Conservation (phyloP, 371 early-diverging fungal species). For the Blakeslea trispora region DNA sequence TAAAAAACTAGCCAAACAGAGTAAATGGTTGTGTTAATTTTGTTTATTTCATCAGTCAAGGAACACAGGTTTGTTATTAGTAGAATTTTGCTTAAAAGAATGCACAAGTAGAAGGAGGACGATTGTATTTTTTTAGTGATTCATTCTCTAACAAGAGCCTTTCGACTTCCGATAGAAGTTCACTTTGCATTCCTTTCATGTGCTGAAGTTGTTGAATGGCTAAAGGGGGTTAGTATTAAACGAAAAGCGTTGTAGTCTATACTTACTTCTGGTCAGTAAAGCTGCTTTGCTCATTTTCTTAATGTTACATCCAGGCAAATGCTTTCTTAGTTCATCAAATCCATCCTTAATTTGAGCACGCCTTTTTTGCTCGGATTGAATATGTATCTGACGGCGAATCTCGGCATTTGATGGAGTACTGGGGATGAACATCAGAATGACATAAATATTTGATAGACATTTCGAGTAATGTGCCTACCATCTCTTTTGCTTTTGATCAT, state of each 20-base stretch:
- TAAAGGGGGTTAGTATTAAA: slow-evolving; percentile 10
- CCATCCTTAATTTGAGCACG: slow-evolving; percentile 57
- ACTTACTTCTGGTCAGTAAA: slow-evolving; percentile 54
- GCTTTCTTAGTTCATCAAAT: slow-evolving; percentile 55
- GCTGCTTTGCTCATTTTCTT: slow-evolving; percentile 64
- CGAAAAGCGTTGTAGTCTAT: neutral
- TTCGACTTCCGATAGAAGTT: slow-evolving; percentile 51
- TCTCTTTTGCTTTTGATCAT: slow-evolving; percentile 21
- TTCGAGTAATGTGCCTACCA: slow-evolving; percentile 10
- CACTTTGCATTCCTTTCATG: slow-evolving; percentile 46
- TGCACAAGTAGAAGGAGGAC: no score
- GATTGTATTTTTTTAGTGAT: slow-evolving; percentile 44
- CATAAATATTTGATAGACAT: neutral
- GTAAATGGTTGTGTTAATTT: no score
- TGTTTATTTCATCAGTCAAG: no score
- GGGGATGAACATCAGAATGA: neutral
- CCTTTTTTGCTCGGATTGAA: slow-evolving; percentile 56
- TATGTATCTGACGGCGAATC: slow-evolving; percentile 54
- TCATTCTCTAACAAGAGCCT: slow-evolving; percentile 53
- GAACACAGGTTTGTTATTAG: no score
- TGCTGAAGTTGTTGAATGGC: slow-evolving; percentile 56
- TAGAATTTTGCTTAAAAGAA: neutral
- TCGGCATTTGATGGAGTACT: slow-evolving; percentile 33
- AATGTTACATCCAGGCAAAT: slow-evolving; percentile 52
- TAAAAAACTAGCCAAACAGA: no score